Evolutionary conservation across 2,329 filamentous ascomycete species (phyloP), one percentile per base, ranked within the genome.

Genomic region (Cercospora sojina): DNA sequence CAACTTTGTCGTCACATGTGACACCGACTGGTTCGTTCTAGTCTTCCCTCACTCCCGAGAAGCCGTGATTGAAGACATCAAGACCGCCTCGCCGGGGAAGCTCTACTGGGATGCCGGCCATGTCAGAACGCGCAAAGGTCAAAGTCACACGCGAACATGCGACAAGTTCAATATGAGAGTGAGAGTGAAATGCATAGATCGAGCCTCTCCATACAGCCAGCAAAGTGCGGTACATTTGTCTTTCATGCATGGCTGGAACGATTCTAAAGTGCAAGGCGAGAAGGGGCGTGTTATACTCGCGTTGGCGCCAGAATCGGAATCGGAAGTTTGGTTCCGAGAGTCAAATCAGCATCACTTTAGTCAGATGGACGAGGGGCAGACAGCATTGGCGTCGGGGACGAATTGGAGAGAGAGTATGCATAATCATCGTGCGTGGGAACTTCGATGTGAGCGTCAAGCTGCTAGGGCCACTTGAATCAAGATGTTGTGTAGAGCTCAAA

Each of bases 171-270:
- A 10, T 3, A 27, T 59, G 31, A 32, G 32, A 6, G 57, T 59
- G 10, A 25, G 13, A 16, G 29, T 43, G 20, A 38, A 10, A 38
- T 51, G 47, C 23, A 25, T n/a, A 6, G 23, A 27, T 51, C 35
- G 31, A 10, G 5, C 4, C 2, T 32, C 29, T 43, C n/a, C 32
- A 16, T 32, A 59, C 8, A 59, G 29, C n/a, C 57, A 41, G 23
- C n/a, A 43, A 38, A 25, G 25, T 32, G 7, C 38, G 3, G 57
- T 59, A 6, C 3, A 59, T 18, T 32, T 59, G 18, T 27, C 23
- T 38, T 29, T 59, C 32, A 59, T 59, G 57, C 57, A 59, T 27
- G 57, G 32, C 12, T 59, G 57, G 57, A 59, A 59, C 32, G 29
- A 59, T 29, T 23, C 57, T 38, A 10, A 41, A 12, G 18, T 12